phyloP scores from a whole-genome alignment of 140 eudicot genomes.

The Stevia rebaudiana region DNA sequence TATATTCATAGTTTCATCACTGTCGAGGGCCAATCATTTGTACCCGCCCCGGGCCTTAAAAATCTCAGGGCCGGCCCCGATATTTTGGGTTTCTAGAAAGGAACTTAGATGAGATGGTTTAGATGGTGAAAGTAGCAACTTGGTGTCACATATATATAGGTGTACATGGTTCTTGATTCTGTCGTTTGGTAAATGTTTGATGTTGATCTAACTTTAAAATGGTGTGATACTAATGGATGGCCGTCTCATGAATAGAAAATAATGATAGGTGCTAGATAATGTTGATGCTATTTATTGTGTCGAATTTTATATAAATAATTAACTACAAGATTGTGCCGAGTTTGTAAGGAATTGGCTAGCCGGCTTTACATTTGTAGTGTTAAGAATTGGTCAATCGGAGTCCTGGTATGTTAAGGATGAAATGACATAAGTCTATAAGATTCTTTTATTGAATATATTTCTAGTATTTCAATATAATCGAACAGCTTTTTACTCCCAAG shows the following conservation, averaged over 20 bases:
- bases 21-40: too few species aligned
- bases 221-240: too few species aligned
- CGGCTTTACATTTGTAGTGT: conserved; percentile 9
- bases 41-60: too few species aligned
- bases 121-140: not conserved
- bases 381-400: conserved; percentile 5
- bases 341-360: conserved; percentile 3
- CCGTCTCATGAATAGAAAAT: conserved; percentile 3
- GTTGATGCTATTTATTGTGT: too few species aligned
- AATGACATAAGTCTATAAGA: too few species aligned
- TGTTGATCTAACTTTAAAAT: too few species aligned
- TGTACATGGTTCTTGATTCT: conserved; percentile 1
- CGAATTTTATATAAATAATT: not conserved
- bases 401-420: not conserved
- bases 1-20: too few species aligned
- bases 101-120: not conserved
- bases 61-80: too few species aligned
- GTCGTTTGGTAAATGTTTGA: not conserved
- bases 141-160: conserved; percentile 10
- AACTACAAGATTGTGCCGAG: not conserved
- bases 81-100: not conserved
- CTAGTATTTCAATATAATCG: too few species aligned
- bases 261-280: too few species aligned
- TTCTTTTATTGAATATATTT: too few species aligned
- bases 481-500: too few species aligned